Base-by-base conservation (phyloP, 2,329 filamentous ascomycete genomes). In the Exophiala xenobiotica region DNA sequence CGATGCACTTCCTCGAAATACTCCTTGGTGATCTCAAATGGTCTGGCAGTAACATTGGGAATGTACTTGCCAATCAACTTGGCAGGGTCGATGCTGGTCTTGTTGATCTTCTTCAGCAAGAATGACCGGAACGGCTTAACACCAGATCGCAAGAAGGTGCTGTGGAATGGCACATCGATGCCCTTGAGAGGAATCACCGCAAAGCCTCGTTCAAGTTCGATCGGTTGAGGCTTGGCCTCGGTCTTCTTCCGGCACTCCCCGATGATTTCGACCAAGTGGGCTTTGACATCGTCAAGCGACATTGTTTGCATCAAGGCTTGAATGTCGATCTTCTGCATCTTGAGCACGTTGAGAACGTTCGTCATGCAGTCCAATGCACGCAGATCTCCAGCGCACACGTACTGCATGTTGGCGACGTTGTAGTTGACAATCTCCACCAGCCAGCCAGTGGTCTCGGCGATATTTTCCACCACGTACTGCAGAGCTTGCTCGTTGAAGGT, bases 41-140 rank as follows among this genome's bases (percentile, higher is more conserved):
- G 93, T 74, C 86, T 86, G 52, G 93, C 93, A 49, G 93, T 99
- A 61, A 99, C 95, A 73, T 99, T 99, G 63, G 93, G 93, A 61
- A 99, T 97, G 76, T 99, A 99, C 76, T 99, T 99, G 66, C 93
- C 93, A 62, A 99, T 81, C 66, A 99, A 76, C 80, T 97, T 97
- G 70, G 88, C 87, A 4, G 93, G 93, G 70, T 99, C 93, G 70
- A 99, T 97, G 47, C 88, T 95, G 19, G 91, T 96, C 83, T 95
- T 96, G 81, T 97, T 90, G 77, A 99, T 97, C 83, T 99, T 99
- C 88, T 97, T 99, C 64, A 97, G 86, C 68, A 99, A 74, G 83
- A 99, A 99, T 38, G 86, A 92, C 61, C 93, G 83, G 90, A 99
- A 99, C 40, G 95, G 93, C 80, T 99, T 99, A 72, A 99, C 93